These are phyloP conservation scores for Cladosporium sphaerospermum DNA, from an alignment of 2,329 filamentous ascomycete genomes.

Conservation along the genomic window DNA sequence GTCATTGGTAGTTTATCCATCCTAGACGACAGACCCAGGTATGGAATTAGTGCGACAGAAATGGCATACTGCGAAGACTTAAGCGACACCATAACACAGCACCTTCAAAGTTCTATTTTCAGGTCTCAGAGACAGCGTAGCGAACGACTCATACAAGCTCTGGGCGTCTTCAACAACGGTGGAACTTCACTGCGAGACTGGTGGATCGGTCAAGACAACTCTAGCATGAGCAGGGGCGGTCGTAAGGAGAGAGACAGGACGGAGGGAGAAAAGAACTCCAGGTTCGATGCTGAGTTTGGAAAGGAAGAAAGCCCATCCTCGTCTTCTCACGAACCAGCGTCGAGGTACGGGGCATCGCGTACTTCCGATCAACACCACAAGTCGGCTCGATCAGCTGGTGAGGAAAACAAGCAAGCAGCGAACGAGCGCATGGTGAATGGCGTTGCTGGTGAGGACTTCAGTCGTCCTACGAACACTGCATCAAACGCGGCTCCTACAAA, in stretches of 20 bases:
- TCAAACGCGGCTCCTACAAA: too few relatives aligned
- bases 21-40: constrained; percentile 51
- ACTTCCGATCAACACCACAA: background rate
- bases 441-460: background rate
- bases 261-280: background rate
- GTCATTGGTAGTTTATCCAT: constrained; percentile 56
- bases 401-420: background rate
- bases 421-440: background rate
- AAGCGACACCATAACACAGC: constrained; percentile 51
- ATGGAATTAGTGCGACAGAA: constrained; percentile 46
- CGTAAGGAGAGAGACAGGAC: background rate
- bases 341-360: background rate
- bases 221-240: constrained; percentile 2
- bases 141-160: constrained; percentile 49
- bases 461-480: background rate
- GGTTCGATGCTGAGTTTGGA: constrained; percentile 19
- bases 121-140: constrained; percentile 47
- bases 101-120: constrained; percentile 50
- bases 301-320: background rate
- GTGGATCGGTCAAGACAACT: constrained; percentile 26
- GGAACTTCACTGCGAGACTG: constrained; percentile 22
- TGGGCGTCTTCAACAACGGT: constrained; percentile 41
- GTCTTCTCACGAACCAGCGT: background rate
- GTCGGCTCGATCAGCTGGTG: background rate
- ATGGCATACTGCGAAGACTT: constrained; percentile 53